These are phyloP conservation scores for Diaporthe velutina DNA, from an alignment of 2,329 filamentous ascomycete genomes.

Conservation along the genomic window DNA sequence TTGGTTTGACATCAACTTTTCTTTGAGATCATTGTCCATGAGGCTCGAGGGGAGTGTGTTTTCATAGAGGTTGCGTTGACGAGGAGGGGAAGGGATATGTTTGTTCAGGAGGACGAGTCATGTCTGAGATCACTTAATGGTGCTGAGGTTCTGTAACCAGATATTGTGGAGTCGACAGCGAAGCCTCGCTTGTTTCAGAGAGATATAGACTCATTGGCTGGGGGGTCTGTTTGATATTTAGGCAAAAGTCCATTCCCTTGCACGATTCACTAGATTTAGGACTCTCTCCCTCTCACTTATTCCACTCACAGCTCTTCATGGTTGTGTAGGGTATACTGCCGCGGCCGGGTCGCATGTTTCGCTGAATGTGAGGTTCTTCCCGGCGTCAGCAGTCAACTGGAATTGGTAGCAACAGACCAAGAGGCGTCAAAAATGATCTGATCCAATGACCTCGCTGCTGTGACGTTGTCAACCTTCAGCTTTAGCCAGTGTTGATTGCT, in stretches of 20 bases:
- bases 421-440: not conserved
- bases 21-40: not conserved
- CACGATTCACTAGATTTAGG: not conserved
- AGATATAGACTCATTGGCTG: not conserved
- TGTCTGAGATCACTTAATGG: not conserved
- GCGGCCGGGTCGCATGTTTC: not conserved
- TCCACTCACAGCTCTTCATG: not conserved
- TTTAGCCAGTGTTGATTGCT: conserved; percentile 56
- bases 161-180: not conserved
- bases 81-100: too few relatives aligned
- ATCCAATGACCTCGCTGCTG: not conserved
- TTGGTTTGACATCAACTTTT: not conserved
- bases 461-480: conserved; percentile 47
- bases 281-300: not conserved
- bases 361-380: not conserved
- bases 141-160: not conserved
- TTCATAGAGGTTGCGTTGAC: not conserved
- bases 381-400: not conserved
- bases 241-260: not conserved
- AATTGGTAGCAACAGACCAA: not conserved
- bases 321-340: conserved; percentile 3
- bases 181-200: not conserved
- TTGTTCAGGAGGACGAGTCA: not conserved
- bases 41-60: not conserved
- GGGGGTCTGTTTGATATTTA: not conserved